A percentile compares a stretch with the other conserved stretches of the same genome.
Evolutionary conservation across 768 basidiomycete species (phyloP).

Genomic region (Tulasnella sp.): DNA sequence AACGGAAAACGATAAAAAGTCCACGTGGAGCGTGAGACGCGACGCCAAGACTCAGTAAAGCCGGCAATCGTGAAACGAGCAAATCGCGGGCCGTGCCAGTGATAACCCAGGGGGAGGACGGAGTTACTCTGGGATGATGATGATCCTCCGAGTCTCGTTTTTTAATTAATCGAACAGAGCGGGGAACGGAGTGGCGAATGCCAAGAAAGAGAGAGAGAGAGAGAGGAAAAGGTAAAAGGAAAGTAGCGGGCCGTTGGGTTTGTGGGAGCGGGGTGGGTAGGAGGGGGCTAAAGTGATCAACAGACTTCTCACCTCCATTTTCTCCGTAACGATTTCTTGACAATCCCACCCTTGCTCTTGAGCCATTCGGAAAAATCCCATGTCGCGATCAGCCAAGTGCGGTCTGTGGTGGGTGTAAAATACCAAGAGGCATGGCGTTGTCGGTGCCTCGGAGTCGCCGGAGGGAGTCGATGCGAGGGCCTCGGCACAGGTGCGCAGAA

Average conservation of each 20-base stretch:
- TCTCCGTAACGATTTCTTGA: conserved; percentile 56
- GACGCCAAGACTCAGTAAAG: not conserved
- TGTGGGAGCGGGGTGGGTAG: not conserved
- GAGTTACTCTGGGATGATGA: not conserved
- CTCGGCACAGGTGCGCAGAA: conserved; percentile 63
- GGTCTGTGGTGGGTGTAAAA: conserved; percentile 90
- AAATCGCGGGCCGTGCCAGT: not conserved
- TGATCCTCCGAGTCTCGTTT: not conserved
- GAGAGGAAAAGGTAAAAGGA: not conserved
- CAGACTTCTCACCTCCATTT: conserved; percentile 45
- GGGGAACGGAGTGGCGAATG: not conserved
- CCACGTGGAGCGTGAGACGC: not conserved
- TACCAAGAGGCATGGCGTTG: conserved; percentile 50
- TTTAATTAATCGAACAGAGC: not conserved
- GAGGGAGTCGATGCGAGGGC: conserved; percentile 21
- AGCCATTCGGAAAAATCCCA: conserved; percentile 71
- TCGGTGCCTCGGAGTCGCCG: conserved; percentile 7
- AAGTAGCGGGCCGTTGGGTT: not conserved
- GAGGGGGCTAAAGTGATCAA: not conserved
- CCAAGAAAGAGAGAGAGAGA: not conserved
- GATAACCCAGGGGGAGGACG: not conserved
- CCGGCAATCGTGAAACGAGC: not conserved
- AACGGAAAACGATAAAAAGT: not conserved
- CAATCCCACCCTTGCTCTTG: conserved; percentile 59
- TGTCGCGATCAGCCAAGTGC: conserved; percentile 70